Evolutionary conservation across 2,329 filamentous ascomycete genomes (phyloP).

Genomic region (Zarea fungicola): DNA sequence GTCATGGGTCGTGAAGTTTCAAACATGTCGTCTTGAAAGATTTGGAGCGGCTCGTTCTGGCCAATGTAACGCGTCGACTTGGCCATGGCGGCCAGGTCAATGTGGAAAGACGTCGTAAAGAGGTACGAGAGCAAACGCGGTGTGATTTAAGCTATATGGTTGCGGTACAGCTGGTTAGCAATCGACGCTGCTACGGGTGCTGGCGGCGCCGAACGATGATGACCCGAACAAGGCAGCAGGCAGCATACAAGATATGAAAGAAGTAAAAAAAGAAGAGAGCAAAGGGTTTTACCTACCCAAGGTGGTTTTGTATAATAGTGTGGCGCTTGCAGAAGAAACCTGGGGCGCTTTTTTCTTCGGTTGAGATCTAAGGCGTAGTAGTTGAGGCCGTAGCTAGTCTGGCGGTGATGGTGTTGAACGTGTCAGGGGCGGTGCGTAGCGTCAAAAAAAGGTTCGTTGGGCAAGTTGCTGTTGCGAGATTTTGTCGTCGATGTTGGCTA

Average conservation of each 20-base stretch:
- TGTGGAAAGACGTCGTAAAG: slow-evolving; percentile 7
- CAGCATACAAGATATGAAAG: neutral
- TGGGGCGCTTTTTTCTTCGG: neutral
- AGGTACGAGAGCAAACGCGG: slow-evolving; percentile 4
- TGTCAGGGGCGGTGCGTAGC: slow-evolving; percentile 6
- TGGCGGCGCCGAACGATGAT: neutral
- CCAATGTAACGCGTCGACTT: slow-evolving; percentile 43
- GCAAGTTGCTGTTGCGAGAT: neutral
- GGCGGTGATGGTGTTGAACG: neutral
- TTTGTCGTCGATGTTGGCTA: neutral
- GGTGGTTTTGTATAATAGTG: slow-evolving; percentile 1
- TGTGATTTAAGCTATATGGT: slow-evolving; percentile 1
- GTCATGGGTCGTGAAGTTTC: slow-evolving; percentile 43
- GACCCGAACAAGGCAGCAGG: neutral
- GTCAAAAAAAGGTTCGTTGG: neutral
- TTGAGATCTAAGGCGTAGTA: neutral
- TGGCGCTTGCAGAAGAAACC: slow-evolving; percentile 2
- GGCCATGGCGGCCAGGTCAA: slow-evolving; percentile 45
- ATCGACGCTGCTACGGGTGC: slow-evolving; percentile 6
- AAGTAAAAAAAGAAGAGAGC: slow-evolving; percentile 7
- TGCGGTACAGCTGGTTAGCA: slow-evolving; percentile 3
- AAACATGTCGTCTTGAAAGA: slow-evolving; percentile 49
- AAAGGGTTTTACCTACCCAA: slow-evolving; percentile 1
- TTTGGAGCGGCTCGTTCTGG: slow-evolving; percentile 43
- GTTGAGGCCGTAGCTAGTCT: neutral